phyloP scores from a whole-genome alignment of 2,329 filamentous ascomycete genomes.

The Fusarium avenaceum region DNA sequence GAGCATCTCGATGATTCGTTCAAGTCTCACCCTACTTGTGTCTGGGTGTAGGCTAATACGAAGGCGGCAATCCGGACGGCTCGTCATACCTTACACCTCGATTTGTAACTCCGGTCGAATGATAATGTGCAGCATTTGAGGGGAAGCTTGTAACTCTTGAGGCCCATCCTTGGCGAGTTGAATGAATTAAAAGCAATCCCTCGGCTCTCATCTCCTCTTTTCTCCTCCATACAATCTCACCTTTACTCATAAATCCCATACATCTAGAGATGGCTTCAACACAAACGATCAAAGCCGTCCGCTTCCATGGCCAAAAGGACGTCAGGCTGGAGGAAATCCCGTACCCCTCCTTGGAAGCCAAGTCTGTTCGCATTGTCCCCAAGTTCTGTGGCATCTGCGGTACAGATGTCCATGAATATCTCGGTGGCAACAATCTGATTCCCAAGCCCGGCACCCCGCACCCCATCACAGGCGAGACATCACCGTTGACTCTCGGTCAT shows the following conservation, averaged over 20 bases:
- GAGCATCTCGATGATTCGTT: neutral
- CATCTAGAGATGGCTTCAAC: conserved; percentile 1
- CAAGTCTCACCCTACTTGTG: neutral
- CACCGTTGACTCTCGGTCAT: conserved; percentile 20
- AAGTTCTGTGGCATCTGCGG: conserved; percentile 27
- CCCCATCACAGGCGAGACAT: conserved; percentile 22
- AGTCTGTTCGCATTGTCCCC: conserved; percentile 5
- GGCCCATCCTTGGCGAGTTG: neutral
- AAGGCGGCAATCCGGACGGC: neutral
- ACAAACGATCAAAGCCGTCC: conserved; percentile 17
- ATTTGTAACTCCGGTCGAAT: neutral
- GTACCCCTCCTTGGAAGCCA: neutral
- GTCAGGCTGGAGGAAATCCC: conserved; percentile 16
- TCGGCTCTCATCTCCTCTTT: neutral
- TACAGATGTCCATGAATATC: conserved; percentile 28
- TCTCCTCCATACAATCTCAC: neutral
- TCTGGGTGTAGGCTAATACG: neutral
- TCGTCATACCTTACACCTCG: neutral
- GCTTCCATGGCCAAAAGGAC: conserved; percentile 17
- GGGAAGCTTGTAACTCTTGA: neutral
- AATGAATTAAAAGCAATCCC: neutral
- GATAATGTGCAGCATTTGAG: neutral
- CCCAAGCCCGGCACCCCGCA: conserved; percentile 31
- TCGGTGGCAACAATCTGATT: conserved; percentile 28
- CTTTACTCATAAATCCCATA: neutral